These are phyloP conservation scores for Erythrobasidium hasegawianum DNA, from an alignment of 1,284 basidiomycete genomes.

Conservation along the genomic window DNA sequence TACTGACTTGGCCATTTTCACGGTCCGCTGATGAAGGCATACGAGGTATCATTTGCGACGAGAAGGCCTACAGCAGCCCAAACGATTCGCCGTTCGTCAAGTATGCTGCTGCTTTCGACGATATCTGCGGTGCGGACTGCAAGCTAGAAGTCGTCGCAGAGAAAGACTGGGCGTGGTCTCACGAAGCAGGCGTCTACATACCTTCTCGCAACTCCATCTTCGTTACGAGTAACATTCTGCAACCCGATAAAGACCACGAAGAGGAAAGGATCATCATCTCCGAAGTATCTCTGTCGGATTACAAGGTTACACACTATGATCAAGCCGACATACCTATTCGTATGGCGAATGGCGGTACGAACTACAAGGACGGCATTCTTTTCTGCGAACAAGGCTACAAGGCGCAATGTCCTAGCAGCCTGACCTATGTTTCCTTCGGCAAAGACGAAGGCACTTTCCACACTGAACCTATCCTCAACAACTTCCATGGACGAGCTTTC, in stretches of 20 bases:
- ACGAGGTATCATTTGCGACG: no score
- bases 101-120: conserved; percentile 37
- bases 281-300: not conserved
- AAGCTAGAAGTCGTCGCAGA: conserved; percentile 35
- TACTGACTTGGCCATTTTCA: not conserved
- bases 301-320: conserved; percentile 1
- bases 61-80: not conserved
- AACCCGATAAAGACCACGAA: not conserved
- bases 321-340: conserved; percentile 17
- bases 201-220: conserved; percentile 39
- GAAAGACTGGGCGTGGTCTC: conserved; percentile 37
- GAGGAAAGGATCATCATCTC: conserved; percentile 29
- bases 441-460: not conserved
- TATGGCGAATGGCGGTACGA: conserved; percentile 43
- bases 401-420: conserved; percentile 25
- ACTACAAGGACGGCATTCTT: conserved; percentile 38
- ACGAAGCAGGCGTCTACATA: conserved; percentile 45
- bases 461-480: conserved; percentile 33
- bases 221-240: conserved; percentile 42
- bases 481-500: conserved; percentile 40
- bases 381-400: conserved; percentile 44
- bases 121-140: conserved; percentile 31
- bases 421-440: conserved; percentile 40
- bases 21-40: not conserved
- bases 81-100: not conserved